These are phyloP conservation scores for Hymenotorrendiella dingleyae DNA, from an alignment of 2,329 filamentous ascomycete species.

Conservation along the genomic window DNA sequence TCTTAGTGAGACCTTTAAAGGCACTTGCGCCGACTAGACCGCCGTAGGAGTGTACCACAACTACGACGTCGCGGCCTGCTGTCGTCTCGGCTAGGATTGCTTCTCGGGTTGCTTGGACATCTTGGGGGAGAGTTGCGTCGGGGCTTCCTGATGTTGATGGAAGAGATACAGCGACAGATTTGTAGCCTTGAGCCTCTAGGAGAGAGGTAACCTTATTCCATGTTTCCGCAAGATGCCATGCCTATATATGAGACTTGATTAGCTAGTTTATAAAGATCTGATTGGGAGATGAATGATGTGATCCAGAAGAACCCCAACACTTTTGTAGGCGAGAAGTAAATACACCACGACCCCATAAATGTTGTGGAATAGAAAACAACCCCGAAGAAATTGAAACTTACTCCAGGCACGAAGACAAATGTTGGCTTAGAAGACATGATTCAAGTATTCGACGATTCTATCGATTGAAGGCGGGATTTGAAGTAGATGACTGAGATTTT, in stretches of 20 bases:
- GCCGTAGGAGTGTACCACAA: conserved; percentile 41
- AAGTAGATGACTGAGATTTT: too few relatives aligned
- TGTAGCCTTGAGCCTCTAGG: conserved; percentile 25
- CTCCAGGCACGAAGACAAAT: conserved; percentile 42
- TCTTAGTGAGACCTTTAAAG: conserved; percentile 33
- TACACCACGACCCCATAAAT: too few relatives aligned
- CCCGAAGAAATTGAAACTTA: too few relatives aligned
- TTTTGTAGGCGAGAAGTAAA: too few relatives aligned
- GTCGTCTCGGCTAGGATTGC: conserved; percentile 30
- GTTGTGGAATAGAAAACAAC: too few relatives aligned
- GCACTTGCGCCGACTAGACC: conserved; percentile 34
- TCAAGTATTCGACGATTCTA: too few relatives aligned
- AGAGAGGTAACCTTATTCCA: conserved; percentile 34
- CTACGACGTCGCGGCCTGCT: conserved; percentile 34
- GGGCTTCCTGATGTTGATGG: conserved; percentile 30
- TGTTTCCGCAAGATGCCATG: conserved; percentile 38
- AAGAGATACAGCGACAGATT: conserved; percentile 31
- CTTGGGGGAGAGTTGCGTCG: conserved; percentile 32
- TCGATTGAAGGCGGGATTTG: too few relatives aligned
- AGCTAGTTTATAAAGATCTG: too few relatives aligned
- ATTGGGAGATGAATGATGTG: too few relatives aligned
- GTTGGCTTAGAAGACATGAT: conserved; percentile 27
- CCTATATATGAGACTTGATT: too few relatives aligned
- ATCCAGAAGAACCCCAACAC: too few relatives aligned
- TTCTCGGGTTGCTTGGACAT: conserved; percentile 32